phyloP scores from a whole-genome alignment of 2,329 filamentous ascomycete genomes.

The Seiridium cupressi region DNA sequence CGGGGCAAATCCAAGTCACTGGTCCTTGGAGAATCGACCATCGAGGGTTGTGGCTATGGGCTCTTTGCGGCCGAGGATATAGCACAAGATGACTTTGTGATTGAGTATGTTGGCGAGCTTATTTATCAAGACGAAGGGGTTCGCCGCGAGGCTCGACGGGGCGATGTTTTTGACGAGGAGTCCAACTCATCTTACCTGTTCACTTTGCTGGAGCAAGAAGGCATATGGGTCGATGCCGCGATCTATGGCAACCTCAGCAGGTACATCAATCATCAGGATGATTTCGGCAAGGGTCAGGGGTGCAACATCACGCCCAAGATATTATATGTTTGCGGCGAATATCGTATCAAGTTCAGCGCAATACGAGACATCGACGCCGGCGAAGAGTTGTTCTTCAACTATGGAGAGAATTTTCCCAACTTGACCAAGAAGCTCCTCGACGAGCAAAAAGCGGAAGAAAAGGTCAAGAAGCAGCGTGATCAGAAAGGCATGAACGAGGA shows the following conservation, averaged over 20 bases:
- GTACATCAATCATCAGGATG: slow-evolving; percentile 76
- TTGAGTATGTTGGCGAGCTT: slow-evolving; percentile 79
- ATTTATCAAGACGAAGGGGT: slow-evolving; percentile 69
- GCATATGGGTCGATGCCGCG: slow-evolving; percentile 71
- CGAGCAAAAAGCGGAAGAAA: slow-evolving; percentile 34
- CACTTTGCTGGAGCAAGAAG: slow-evolving; percentile 57
- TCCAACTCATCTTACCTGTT: slow-evolving; percentile 65
- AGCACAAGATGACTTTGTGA: slow-evolving; percentile 67
- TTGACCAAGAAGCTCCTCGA: slow-evolving; percentile 52
- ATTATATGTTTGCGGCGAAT: slow-evolving; percentile 71
- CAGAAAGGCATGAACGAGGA: slow-evolving; percentile 16
- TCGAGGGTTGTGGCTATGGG: slow-evolving; percentile 70
- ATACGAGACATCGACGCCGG: slow-evolving; percentile 65
- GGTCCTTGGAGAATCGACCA: slow-evolving; percentile 66
- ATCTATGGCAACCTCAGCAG: slow-evolving; percentile 77
- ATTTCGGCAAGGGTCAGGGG: slow-evolving; percentile 45
- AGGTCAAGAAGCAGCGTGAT: slow-evolving; percentile 14
- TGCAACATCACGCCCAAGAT: slow-evolving; percentile 66
- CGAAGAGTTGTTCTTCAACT: slow-evolving; percentile 80
- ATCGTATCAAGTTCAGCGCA: slow-evolving; percentile 73
- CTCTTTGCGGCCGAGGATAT: slow-evolving; percentile 71
- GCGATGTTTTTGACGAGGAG: slow-evolving; percentile 60
- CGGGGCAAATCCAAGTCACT: slow-evolving; percentile 64
- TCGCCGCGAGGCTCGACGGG: slow-evolving; percentile 60
- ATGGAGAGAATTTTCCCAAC: slow-evolving; percentile 68